phyloP scores from a whole-genome alignment of 139 green algal genomes.

The Gonium pectorale region DNA sequence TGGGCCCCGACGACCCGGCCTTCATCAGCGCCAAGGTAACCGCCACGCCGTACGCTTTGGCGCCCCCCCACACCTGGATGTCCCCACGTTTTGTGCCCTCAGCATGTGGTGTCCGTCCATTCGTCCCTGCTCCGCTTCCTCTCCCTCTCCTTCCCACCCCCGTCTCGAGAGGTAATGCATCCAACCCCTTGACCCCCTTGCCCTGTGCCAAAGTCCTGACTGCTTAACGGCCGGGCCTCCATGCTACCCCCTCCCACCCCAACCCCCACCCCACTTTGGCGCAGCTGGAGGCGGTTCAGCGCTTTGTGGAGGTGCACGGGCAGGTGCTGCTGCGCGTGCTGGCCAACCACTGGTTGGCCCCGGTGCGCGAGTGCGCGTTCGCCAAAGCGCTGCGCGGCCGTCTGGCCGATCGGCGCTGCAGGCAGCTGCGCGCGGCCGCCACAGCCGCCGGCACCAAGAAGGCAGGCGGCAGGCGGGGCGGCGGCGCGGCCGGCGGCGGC shows the following conservation, averaged over 20 bases:
- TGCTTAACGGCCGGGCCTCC: no score
- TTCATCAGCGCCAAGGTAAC: slow-evolving; percentile 1
- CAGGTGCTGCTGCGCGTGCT: slow-evolving; percentile 91
- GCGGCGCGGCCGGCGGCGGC: slow-evolving; percentile 48
- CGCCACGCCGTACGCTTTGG: no score
- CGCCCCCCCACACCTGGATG: no score
- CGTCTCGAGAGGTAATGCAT: no score
- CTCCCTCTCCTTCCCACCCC: no score
- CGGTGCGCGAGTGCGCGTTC: slow-evolving; percentile 82
- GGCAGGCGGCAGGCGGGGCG: slow-evolving; percentile 37
- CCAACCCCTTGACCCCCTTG: no score
- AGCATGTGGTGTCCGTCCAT: no score
- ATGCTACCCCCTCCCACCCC: no score
- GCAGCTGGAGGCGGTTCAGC: slow-evolving; percentile 80
- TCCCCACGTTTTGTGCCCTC: no score
- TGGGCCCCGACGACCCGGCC: neutral
- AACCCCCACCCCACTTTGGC: slow-evolving; percentile 3
- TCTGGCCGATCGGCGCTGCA: slow-evolving; percentile 83
- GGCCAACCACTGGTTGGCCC: slow-evolving; percentile 34
- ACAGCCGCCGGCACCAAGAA: no score
- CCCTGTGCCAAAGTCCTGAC: no score
- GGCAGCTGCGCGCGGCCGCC: no score
- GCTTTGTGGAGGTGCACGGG: slow-evolving; percentile 93
- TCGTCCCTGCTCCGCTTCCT: neutral
- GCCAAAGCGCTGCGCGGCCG: slow-evolving; percentile 69